Base-by-base conservation (phyloP, 257 asterid species). In the Scutellaria baicalensis region DNA sequence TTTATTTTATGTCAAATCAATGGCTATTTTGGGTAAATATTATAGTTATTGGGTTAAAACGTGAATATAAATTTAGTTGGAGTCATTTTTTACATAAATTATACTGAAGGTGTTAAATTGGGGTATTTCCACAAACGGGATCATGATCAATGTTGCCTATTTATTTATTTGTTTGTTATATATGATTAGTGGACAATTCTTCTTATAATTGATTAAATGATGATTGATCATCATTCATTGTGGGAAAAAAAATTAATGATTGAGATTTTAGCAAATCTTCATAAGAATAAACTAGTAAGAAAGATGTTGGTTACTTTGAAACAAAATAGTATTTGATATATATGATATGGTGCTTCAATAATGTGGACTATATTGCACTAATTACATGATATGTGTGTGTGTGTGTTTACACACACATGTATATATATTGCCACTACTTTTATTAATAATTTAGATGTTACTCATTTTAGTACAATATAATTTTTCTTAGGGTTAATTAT, bases 111-210 rank as follows among this genome's bases (percentile, higher is more conserved):
- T n/a, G n/a, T n/a, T n/a, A n/a, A n/a, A n/a, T n/a, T n/a, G n/a
- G n/a, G n/a, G n/a, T n/a, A n/a, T n/a, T n/a, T n/a, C n/a, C n/a
- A n/a, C n/a, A n/a, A n/a, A n/a, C n/a, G n/a, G n/a, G n/a, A n/a
- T 43, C 70, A 71, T 59, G 33, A 60, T 57, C 58, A 31, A 23
- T 70, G 57, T 64, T 64, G 17, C n/a, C 6, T 17, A 16, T 43
- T 8, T 44, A 6, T 6, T 59, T 33, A 17, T 39, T 35, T 18
- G 14, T 16, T 45, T 16, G 1, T 45, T 0, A 13, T 0, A 8
- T 27, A 56, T 66, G 21, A 66, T 72, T 42, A 42, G 8, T 50
- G 51, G 66, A 27, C 65, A 27, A 65, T 59, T 72, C 36, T 57
- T 58, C 35, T 35, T 51, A 71, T 59, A 42, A 40, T 51, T 60